Percentiles rank a stretch among this genome's conserved stretches.
phyloP scores from a whole-genome alignment of 495 filamentous ascomycete species.

The Aspergillus campestris region DNA sequence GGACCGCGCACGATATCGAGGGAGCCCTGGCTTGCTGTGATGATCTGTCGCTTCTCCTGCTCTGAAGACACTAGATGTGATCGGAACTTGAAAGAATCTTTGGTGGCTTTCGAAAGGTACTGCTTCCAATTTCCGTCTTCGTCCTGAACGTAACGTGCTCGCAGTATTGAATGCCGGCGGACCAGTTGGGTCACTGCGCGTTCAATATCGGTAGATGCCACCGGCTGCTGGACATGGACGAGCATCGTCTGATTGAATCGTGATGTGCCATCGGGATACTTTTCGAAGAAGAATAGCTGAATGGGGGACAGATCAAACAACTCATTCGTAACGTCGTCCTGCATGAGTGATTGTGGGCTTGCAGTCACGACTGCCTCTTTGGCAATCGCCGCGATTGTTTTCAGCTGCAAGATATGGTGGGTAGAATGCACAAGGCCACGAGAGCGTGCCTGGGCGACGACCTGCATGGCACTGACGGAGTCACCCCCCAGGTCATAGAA shows the following conservation, averaged over 20 bases:
- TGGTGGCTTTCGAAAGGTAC: constrained; percentile 5
- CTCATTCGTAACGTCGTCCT: constrained; percentile 3
- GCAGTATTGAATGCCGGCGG: constrained; percentile 53
- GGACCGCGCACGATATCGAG: constrained; percentile 19
- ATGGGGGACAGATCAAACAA: constrained; percentile 48
- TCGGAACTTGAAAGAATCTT: constrained; percentile 8
- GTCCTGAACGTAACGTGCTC: constrained; percentile 41
- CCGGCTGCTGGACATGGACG: constrained; percentile 36
- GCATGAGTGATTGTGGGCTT: constrained; percentile 3
- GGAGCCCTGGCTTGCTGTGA: too few relatives aligned
- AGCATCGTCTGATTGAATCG: constrained; percentile 57
- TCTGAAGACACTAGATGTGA: not conserved
- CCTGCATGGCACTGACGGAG: constrained; percentile 15
- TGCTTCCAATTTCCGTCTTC: constrained; percentile 20
- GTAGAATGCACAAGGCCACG: constrained; percentile 8
- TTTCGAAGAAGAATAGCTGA: constrained; percentile 53
- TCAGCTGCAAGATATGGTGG: too few relatives aligned
- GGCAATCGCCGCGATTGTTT: constrained; percentile 5
- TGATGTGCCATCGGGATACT: constrained; percentile 29
- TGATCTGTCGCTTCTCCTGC: constrained; percentile 5
- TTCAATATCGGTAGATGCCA: constrained; percentile 31
- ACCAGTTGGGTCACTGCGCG: constrained; percentile 42
- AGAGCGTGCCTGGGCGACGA: constrained; percentile 4
- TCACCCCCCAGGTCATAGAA: constrained; percentile 16
- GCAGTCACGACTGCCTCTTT: constrained; percentile 5